phyloP scores from a whole-genome alignment of 1,139 yeast genomes.

The Geotrichum phurueaensis region DNA sequence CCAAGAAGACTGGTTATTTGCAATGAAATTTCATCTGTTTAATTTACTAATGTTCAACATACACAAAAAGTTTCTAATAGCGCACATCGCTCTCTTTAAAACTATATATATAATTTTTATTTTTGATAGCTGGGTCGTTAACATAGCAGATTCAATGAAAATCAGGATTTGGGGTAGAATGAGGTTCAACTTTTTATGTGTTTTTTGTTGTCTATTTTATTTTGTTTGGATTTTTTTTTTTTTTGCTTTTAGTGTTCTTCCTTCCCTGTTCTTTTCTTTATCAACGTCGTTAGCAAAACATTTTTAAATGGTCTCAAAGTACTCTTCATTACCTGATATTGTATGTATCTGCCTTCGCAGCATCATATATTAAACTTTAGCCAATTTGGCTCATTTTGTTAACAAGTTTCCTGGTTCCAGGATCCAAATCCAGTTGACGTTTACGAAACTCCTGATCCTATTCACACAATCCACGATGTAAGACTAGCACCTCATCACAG shows the following conservation, averaged over 20 bases:
- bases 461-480: slow-evolving; percentile 5
- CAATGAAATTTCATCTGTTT: neutral
- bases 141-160: neutral
- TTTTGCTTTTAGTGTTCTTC: neutral
- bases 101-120: neutral
- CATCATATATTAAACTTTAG: no score
- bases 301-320: slow-evolving; percentile 7
- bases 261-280: neutral
- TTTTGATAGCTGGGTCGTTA: neutral
- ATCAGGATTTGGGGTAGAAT: no score
- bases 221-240: neutral
- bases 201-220: no score
- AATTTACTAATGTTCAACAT: neutral
- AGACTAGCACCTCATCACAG: neutral
- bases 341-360: slow-evolving; percentile 10
- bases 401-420: neutral
- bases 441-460: slow-evolving; percentile 14
- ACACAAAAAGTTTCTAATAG: neutral
- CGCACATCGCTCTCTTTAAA: no score
- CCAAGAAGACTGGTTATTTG: neutral
- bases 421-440: slow-evolving; percentile 18
- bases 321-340: slow-evolving; percentile 16
- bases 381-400: neutral
- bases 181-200: no score
- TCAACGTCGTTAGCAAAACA: neutral